Percentiles rank a stretch among this genome's conserved stretches.
Evolutionary conservation across 495 filamentous ascomycete species (phyloP).

Genomic region (Hypomontagnella monticulosa): DNA sequence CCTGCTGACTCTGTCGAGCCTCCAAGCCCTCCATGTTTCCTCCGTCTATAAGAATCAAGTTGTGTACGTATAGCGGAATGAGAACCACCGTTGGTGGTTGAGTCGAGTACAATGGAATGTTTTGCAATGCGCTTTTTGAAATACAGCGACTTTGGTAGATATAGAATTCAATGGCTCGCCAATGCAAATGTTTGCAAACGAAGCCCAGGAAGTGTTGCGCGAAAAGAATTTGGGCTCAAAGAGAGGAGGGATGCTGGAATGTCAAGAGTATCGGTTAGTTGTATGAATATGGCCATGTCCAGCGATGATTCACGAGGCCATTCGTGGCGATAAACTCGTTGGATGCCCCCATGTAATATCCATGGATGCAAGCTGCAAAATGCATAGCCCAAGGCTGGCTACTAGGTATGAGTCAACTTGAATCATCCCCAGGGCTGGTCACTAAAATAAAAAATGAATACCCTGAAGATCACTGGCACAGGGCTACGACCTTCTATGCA

Average conservation of each 20-base stretch:
- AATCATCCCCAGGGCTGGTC: background rate
- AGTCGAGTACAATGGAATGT: background rate
- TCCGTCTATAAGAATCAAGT: constrained; percentile 7
- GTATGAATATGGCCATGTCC: no score
- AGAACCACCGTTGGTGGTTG: background rate
- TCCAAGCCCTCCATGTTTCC: constrained; percentile 33
- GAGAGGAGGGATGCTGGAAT: background rate
- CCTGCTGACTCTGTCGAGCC: no score
- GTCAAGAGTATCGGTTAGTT: background rate
- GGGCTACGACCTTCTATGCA: no score
- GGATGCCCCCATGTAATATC: background rate
- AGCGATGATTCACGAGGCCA: background rate
- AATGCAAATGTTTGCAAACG: constrained; percentile 10
- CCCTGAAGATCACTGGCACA: constrained; percentile 15
- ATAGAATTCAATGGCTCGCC: background rate
- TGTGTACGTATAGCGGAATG: background rate
- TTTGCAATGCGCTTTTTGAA: constrained; percentile 60
- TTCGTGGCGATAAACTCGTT: background rate
- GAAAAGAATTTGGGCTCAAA: constrained; percentile 4
- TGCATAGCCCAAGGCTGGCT: no score
- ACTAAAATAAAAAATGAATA: constrained; percentile 1
- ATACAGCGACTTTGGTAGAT: constrained; percentile 62
- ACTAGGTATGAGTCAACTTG: constrained; percentile 4
- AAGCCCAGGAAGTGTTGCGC: background rate
- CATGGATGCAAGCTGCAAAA: no score